These are phyloP conservation scores for Salix brachista DNA, from an alignment of 345 rosid genomes.

Conservation along the genomic window DNA sequence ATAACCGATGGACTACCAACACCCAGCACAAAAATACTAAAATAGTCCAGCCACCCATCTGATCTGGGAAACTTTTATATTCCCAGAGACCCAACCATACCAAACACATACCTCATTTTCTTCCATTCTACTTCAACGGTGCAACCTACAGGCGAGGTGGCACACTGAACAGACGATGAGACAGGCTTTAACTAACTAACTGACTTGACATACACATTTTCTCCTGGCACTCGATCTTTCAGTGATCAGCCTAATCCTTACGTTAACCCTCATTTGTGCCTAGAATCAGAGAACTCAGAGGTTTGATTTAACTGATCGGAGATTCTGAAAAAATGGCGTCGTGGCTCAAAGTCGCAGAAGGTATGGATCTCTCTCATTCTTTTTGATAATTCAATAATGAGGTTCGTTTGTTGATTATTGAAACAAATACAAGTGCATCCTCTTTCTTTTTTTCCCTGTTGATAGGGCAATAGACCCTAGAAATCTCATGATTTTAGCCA, in stretches of 20 bases:
- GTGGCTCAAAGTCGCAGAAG: conserved; percentile 99
- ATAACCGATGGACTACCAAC: background rate
- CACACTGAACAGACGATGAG: no score
- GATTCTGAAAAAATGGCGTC: conserved; percentile 56
- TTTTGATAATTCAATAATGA: background rate
- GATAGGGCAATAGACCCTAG: background rate
- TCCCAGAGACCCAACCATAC: background rate
- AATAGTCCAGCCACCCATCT: background rate
- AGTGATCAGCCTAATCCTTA: background rate
- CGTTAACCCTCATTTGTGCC: conserved; percentile 18
- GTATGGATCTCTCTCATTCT: conserved; percentile 30
- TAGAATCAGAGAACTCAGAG: conserved; percentile 31
- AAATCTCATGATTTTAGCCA: no score
- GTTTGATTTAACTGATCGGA: background rate
- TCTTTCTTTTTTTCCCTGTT: background rate
- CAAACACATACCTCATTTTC: background rate
- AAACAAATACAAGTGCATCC: background rate
- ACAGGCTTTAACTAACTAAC: background rate
- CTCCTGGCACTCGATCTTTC: background rate
- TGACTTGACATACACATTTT: background rate
- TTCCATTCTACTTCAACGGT: conserved; percentile 7
- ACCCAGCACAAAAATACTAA: no score
- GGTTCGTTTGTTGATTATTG: background rate
- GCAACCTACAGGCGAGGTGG: background rate
- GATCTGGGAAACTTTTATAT: background rate